Conservation (phyloP, 1,284 basidiomycete species). For the Xerocomus amazonicus region DNA sequence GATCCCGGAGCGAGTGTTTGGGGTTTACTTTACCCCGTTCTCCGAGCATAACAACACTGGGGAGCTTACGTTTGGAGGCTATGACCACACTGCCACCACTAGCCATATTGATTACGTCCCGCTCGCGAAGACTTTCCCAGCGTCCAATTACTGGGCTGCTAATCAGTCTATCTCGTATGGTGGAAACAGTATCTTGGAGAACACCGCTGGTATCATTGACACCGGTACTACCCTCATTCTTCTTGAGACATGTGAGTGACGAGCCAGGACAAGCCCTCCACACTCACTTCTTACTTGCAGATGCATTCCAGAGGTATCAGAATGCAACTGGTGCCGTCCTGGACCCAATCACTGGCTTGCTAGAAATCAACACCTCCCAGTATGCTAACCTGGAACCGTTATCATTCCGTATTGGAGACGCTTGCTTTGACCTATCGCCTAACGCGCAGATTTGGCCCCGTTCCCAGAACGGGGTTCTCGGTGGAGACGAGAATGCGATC, state of each 20-base stretch:
- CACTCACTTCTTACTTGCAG: constrained; percentile 17
- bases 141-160: constrained; percentile 52
- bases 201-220: constrained; percentile 52
- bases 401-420: constrained; percentile 29
- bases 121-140: constrained; percentile 49
- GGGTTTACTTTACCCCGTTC: constrained; percentile 48
- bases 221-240: constrained; percentile 51
- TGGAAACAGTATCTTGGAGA: constrained; percentile 34
- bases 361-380: constrained; percentile 35
- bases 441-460: constrained; percentile 57
- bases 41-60: constrained; percentile 34
- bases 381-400: constrained; percentile 20
- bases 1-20: constrained; percentile 43
- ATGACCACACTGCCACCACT: constrained; percentile 41
- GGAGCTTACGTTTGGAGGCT: constrained; percentile 48
- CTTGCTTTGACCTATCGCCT: constrained; percentile 39
- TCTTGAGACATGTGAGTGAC: constrained; percentile 34
- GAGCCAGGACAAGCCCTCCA: background rate
- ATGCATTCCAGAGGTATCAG: constrained; percentile 51
- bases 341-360: constrained; percentile 43
- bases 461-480: constrained; percentile 40
- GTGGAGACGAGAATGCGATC: constrained; percentile 37
- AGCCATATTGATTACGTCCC: constrained; percentile 44
- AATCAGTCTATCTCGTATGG: constrained; percentile 49
- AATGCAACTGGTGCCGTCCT: constrained; percentile 47